Evolutionary conservation across 306 rosid genomes (phyloP), one percentile per base, ranked within the genome.

Genomic region (Casuarina equisetifolia): DNA sequence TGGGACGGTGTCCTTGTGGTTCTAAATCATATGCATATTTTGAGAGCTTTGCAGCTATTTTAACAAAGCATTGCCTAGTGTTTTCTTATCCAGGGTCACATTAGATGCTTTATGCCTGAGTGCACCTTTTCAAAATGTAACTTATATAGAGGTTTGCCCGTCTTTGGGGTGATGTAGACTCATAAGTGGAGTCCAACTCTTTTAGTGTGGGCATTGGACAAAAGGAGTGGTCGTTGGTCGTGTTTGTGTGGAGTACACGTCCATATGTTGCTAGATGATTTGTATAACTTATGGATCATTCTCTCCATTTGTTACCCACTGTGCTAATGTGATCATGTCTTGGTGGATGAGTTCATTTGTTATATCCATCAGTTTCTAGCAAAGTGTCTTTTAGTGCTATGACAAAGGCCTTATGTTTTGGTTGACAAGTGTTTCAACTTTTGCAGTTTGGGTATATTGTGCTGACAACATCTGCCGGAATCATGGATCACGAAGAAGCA

Each of bases 401-500:
- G 46, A 49, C 15, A 16, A 42, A 32, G 1, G 13, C 6, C 42
- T 39, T 40, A 7, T 17, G 3, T 66, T 40, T 66, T n/a, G 3
- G 32, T 4, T 62, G 19, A 62, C 61, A 16, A 63, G 8, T 59
- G 40, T 12, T 53, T 4, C 39, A 20, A 16, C 11, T 66, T 42
- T 66, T 72, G 76, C 86, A 84, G 90, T 87, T 87, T 49, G 90
- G 90, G 13, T 84, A 77, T 78, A 87, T 87, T 4, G 90, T 87
- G 5, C 79, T 87, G 78, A 87, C 90, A 4, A 87, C 90, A 1
- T 87, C 90, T 39, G 90, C 90, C 12, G 88, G 90, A 58, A 87
- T 87, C 73, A 87, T 87, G 90, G 90, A 87, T 51, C 90, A 87
- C 25, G 90, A 87, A 25, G 90, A 87, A 81, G 90, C 90, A 3